Evolutionary conservation across 1,284 basidiomycete species (phyloP), one percentile per base, ranked within the genome.

Genomic region (Abortiporus biennis): DNA sequence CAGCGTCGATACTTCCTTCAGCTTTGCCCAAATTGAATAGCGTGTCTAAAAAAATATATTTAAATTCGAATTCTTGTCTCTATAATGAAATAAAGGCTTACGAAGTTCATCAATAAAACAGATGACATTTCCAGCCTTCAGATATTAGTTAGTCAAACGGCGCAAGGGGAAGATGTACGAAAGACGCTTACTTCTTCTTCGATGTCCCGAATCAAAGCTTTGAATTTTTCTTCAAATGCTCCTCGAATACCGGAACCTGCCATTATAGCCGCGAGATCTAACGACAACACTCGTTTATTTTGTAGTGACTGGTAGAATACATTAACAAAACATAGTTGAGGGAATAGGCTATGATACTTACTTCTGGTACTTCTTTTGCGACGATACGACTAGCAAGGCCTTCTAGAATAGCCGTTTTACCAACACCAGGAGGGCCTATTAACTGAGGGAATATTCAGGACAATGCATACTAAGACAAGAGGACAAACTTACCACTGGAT

Each of bases 61-160:
- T 31, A 20, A 33, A 45, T 36, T n/a, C n/a, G n/a, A n/a, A n/a
- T n/a, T n/a, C n/a, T n/a, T 24, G 46, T 9, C 47, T 43, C 24
- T 35, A 2, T 29, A 36, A 35, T 22, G 20, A 21, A 19, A n/a
- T 30, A 31, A 13, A 40, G 21, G 6, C 80, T 64, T 51, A 85
- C 82, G 92, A 37, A 95, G 78, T 76, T 95, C 92, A 56, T 95
- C 92, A 45, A 94, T 92, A 61, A 94, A 94, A 56, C 85, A 85
- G 34, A 93, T 92, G 2, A 84, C 77, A 45, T 78, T 74, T n/a
- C 80, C 76, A 4, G 72, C 71, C 78, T 80, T 40, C 19, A 30
- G 8, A 15, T 12, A 32, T 3, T 21, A 19, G 21, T 40, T 20
- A 22, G 31, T 38, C 34, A 44, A 44, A 39, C 42, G 22, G 13